These are phyloP conservation scores for Cantharellus cinnabarinus DNA, from an alignment of 768 basidiomycete species.

Conservation along the genomic window DNA sequence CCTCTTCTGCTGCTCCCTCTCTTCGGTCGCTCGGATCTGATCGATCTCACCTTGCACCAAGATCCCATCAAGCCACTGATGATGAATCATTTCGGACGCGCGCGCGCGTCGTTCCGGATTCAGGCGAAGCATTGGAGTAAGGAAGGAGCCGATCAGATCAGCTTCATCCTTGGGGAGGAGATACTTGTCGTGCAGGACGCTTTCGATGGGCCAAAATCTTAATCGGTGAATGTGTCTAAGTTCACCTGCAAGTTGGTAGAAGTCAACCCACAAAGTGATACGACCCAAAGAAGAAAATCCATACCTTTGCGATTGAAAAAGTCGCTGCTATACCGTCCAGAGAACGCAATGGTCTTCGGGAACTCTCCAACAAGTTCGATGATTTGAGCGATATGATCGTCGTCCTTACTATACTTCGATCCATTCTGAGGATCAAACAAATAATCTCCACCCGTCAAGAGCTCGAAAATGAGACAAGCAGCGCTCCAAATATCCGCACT, in stretches of 20 bases:
- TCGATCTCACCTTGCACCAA: constrained; percentile 84
- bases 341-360: constrained; percentile 61
- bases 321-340: constrained; percentile 82
- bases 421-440: constrained; percentile 94
- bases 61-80: constrained; percentile 70
- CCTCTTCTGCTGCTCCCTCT: neutral
- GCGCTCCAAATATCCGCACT: constrained; percentile 96
- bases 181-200: constrained; percentile 86
- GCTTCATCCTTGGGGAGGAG: constrained; percentile 72
- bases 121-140: constrained; percentile 76
- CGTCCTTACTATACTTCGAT: constrained; percentile 87
- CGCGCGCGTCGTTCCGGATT: constrained; percentile 77
- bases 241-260: constrained; percentile 31
- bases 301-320: constrained; percentile 95
- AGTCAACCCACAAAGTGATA: neutral
- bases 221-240: constrained; percentile 87
- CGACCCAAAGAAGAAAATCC: neutral
- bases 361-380: constrained; percentile 90
- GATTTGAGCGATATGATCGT: constrained; percentile 94
- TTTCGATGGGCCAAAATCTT: constrained; percentile 71
- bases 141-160: constrained; percentile 57
- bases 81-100: constrained; percentile 67
- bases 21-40: constrained; percentile 41
- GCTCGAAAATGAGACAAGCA: constrained; percentile 65
- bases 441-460: constrained; percentile 92